A percentile compares a stretch with the other conserved stretches of the same genome.
Evolutionary conservation across 257 asterid genomes (phyloP).

Genomic region (Scutellaria galericulata): DNA sequence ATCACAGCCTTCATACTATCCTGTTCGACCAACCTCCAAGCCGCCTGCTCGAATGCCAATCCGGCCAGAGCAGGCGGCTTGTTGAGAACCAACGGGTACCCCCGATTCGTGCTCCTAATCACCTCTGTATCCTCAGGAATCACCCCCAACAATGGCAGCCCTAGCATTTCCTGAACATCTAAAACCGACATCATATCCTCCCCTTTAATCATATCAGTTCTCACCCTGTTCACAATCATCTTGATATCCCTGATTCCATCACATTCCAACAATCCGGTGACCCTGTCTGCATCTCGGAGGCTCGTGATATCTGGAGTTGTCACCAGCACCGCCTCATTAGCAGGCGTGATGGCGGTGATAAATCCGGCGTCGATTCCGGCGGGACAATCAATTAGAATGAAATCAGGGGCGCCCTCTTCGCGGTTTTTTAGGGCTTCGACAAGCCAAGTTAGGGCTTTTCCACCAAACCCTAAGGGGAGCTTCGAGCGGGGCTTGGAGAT

Average conservation of each 20-base stretch:
- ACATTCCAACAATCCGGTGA: conserved; percentile 85
- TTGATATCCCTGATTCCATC: conserved; percentile 95
- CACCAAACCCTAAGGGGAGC: conserved; percentile 88
- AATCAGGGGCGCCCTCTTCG: conserved; percentile 78
- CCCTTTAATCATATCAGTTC: conserved; percentile 95
- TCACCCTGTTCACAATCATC: conserved; percentile 94
- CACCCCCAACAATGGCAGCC: conserved; percentile 85
- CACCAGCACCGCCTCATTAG: conserved; percentile 90
- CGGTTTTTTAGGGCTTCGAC: conserved; percentile 89
- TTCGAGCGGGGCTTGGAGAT: conserved; percentile 94
- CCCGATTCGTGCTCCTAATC: conserved; percentile 88
- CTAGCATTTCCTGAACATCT: conserved; percentile 95
- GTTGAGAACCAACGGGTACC: conserved; percentile 86
- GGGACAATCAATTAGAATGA: conserved; percentile 86
- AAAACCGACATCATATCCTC: conserved; percentile 99
- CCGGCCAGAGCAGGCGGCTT: conserved; percentile 97
- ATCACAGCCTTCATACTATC: conserved; percentile 96
- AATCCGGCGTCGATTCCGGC: conserved; percentile 98
- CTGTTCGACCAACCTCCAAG: conserved; percentile 98
- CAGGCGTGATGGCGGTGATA: conserved; percentile 93
- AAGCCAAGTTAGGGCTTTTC: conserved; percentile 88
- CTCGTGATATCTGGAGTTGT: conserved; percentile 95
- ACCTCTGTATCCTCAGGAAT: conserved; percentile 96
- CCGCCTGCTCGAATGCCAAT: conserved; percentile 95
- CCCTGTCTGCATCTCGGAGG: conserved; percentile 92